Evolutionary conservation across 73 alveolate genomes (phyloP), one percentile per base, ranked within the genome.

Genomic region (Paramecium tetraurelia): DNA sequence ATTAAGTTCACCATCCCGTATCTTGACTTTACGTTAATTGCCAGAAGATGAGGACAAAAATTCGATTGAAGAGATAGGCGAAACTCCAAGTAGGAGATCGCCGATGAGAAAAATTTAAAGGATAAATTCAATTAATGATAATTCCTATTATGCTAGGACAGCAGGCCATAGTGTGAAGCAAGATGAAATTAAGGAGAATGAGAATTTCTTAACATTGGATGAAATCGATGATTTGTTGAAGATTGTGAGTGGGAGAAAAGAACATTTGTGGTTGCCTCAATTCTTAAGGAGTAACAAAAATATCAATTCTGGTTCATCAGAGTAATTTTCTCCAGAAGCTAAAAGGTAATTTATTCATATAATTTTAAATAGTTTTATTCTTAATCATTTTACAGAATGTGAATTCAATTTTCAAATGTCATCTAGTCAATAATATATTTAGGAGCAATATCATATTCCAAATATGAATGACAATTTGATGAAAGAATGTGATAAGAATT

Each of bases 211-310:
- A 43, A 31, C 75, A 24, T 24, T 24, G 6, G 72, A 46, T 20
- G 90, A 80, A 48, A 12, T 80, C 43, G 90, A 80, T 80, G 90
- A 80, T 80, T 44, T 80, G 12, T 31, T 80, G 18, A 80, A 80
- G 29, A 44, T 80, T 4, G 75, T 80, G 21, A 24, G 43, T 27
- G 90, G 90, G 24, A 40, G 72, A 22, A 80, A 48, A 44, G 90
- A 80, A 24, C 57, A 40, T 22, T 8, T 80, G 4, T 80, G 90
- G 90, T 40, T 80, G 20, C 90, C 90, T 21, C 43, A 46, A 24
- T 80, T 44, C 24, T 80, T 80, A 80, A 80, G 72, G 21, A 80
- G 90, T 44, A 80, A 46, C 14, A 80, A 80, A 80, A 46, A 80
- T 48, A 41, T 44, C 1, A 63, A 80, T 41, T 22, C 43, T n/a